phyloP scores from a whole-genome alignment of 257 asterid genomes.

The Salvia rosmarinus region DNA sequence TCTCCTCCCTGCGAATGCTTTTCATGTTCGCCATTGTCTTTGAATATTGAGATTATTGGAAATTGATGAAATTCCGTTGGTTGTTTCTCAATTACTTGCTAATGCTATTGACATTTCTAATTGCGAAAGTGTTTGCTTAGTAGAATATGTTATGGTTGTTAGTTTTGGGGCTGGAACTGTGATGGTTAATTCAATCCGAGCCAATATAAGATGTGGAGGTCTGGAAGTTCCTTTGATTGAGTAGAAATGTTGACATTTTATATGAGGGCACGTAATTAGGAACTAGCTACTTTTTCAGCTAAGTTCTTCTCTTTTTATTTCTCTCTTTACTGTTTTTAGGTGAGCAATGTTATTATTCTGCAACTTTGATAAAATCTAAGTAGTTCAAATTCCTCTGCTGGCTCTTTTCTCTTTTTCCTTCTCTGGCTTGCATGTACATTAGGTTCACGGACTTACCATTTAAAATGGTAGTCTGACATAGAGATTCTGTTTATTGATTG shows the following conservation, averaged over 20 bases:
- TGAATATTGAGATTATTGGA: conserved; percentile 14
- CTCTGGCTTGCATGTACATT: neutral
- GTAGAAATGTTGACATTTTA: conserved; percentile 9
- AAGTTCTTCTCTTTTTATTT: neutral
- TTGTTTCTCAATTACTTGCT: conserved; percentile 2
- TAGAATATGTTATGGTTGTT: conserved; percentile 7
- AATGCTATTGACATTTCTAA: conserved; percentile 1
- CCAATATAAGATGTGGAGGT: neutral
- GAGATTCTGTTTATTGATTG: neutral
- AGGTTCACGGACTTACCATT: neutral
- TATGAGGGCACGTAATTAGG: neutral
- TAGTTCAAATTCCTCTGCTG: neutral
- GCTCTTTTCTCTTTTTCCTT: neutral
- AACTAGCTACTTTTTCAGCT: conserved; percentile 5
- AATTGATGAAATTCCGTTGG: neutral
- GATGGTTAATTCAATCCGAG: conserved; percentile 8
- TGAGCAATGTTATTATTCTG: neutral
- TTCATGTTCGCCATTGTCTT: neutral
- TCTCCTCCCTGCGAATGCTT: neutral
- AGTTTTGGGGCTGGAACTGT: neutral
- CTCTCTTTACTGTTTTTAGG: neutral
- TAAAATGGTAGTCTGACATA: neutral
- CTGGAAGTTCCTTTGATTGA: conserved; percentile 23
- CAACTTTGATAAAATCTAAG: conserved; percentile 11
- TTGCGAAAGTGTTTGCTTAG: neutral